These are phyloP conservation scores for Podaxis carcinomalis DNA, from an alignment of 768 basidiomycete species.

Conservation along the genomic window DNA sequence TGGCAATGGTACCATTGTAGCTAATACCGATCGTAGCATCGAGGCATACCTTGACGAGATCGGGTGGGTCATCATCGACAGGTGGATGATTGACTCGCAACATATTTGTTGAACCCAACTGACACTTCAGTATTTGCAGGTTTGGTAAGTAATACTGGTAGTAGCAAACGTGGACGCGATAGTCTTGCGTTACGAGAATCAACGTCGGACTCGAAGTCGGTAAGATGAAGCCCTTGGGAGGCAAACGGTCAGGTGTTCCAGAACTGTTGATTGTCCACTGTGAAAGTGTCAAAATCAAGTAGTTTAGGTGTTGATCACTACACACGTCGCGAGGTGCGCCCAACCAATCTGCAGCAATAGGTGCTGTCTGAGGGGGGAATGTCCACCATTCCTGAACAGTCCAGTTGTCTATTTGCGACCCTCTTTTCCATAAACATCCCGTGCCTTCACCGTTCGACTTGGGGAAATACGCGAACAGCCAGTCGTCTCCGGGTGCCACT, in stretches of 20 bases:
- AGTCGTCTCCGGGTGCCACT: slow-evolving; percentile 52
- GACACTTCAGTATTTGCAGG: slow-evolving; percentile 45
- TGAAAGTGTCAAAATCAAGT: slow-evolving; percentile 4
- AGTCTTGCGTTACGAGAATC: slow-evolving; percentile 61
- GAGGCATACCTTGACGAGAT: slow-evolving; percentile 34
- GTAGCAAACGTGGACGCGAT: slow-evolving; percentile 51
- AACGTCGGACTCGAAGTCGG: slow-evolving; percentile 53
- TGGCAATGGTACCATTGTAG: slow-evolving; percentile 34
- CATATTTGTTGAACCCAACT: slow-evolving; percentile 38
- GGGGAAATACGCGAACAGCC: slow-evolving; percentile 76
- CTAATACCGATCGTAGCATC: slow-evolving; percentile 53
- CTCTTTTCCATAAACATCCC: slow-evolving; percentile 64
- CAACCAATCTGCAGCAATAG: slow-evolving; percentile 63
- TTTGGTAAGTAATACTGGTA: slow-evolving; percentile 39
- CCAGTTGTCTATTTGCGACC: slow-evolving; percentile 60
- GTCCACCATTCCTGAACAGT: slow-evolving; percentile 51
- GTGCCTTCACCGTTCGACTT: slow-evolving; percentile 50
- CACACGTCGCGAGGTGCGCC: slow-evolving; percentile 56
- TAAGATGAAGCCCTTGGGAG: slow-evolving; percentile 52
- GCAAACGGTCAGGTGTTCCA: slow-evolving; percentile 50
- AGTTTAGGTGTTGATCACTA: not conserved
- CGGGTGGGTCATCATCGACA: slow-evolving; percentile 18
- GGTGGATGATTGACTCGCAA: slow-evolving; percentile 30
- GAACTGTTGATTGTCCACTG: slow-evolving; percentile 50
- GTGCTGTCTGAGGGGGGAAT: slow-evolving; percentile 46